phyloP scores from a whole-genome alignment of 768 basidiomycete species.

The Amanita fuliginea region DNA sequence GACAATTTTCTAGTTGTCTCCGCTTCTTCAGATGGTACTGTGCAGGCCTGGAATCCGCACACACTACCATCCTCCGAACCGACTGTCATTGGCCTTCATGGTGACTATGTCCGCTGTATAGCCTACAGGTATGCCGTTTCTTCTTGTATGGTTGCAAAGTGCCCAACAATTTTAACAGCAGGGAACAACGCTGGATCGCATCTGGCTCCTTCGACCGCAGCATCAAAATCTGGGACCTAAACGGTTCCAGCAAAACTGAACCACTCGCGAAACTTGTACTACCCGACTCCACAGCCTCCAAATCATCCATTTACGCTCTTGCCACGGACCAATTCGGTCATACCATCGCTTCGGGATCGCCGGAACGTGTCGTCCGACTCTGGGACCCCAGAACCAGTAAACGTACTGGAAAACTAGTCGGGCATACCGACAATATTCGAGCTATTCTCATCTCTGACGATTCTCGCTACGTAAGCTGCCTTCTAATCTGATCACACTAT shows the following conservation, averaged over 20 bases:
- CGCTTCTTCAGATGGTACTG: conserved; percentile 90
- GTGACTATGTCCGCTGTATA: conserved; percentile 82
- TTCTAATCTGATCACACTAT: not conserved
- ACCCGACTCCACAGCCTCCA: conserved; percentile 53
- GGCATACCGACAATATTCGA: conserved; percentile 95
- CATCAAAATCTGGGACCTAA: conserved; percentile 85
- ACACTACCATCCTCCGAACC: conserved; percentile 47
- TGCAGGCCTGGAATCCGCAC: conserved; percentile 92
- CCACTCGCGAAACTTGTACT: conserved; percentile 59
- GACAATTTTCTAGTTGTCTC: conserved; percentile 53
- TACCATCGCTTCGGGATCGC: conserved; percentile 80
- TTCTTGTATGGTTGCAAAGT: not conserved
- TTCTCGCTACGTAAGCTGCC: conserved; percentile 66
- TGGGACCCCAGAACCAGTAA: conserved; percentile 92
- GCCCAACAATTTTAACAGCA: conserved; percentile 30
- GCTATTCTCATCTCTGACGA: conserved; percentile 85
- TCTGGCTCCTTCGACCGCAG: conserved; percentile 93
- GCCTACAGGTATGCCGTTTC: conserved; percentile 41
- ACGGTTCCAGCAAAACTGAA: conserved; percentile 17
- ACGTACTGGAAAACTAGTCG: conserved; percentile 77
- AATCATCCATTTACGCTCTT: conserved; percentile 69
- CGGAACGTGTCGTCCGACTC: conserved; percentile 80
- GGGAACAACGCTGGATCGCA: conserved; percentile 78
- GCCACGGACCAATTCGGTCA: conserved; percentile 72
- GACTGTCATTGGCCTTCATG: conserved; percentile 57